Evolutionary conservation across 352 stramenopile genomes (phyloP), one percentile per base, ranked within the genome.

Genomic region (Saprolegnia diclina): DNA sequence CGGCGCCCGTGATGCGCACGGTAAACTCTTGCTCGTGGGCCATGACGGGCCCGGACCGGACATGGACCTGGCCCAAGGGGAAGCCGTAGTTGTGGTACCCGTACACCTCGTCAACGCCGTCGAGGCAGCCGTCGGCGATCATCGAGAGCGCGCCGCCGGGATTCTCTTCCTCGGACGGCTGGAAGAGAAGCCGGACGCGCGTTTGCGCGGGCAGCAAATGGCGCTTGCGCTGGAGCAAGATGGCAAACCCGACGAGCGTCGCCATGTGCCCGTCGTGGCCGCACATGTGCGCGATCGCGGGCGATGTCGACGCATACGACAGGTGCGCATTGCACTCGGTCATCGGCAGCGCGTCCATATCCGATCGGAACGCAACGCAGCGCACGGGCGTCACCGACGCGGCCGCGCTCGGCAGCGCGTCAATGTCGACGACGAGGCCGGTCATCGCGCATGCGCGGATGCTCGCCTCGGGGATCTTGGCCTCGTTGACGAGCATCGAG

Each of bases 271-370:
- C 94, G 77, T 99, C 96, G 66, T 99, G 96, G 53, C 96, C 96
- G 72, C 95, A 98, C 66, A 96, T 96, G 78, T 99, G 96, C 73
- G 85, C 85, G 1, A 81, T 82, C 18, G 74, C 35, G 13, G 11
- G 21, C 65, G 86, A 74, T 21, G 79, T 89, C 13, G 85, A 94
- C 56, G 81, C 89, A 59, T 92, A 92, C 2, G 83, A 78, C 69
- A 94, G 71, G 71, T 91, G 81, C 18, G 89, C 76, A 56, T 91
- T 94, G 61, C 87, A 65, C 65, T 94, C 86, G 70, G 90, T 73
- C 72, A 99, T 97, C 4, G 94, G 94, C 16, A 98, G 74, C 16
- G 90, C 94, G 75, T 99, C 96, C 89, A 99, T 99, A 74, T 99
- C 96, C 9, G 96, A 91, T 50, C 96, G 83, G 56, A 99, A 88